phyloP scores from a whole-genome alignment of 345 rosid genomes.

The Citrus sp. region DNA sequence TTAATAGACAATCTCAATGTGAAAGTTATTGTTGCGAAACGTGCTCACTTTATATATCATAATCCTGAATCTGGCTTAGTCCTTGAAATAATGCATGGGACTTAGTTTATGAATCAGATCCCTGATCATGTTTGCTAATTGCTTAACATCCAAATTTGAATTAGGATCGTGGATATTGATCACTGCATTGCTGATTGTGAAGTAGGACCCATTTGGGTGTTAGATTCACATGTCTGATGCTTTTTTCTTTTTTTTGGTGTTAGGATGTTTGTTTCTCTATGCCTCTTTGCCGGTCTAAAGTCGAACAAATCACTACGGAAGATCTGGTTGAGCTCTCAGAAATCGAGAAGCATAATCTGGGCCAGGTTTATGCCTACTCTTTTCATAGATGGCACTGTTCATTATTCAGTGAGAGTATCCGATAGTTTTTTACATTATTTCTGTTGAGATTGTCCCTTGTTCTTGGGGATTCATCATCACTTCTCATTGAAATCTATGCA shows the following conservation, averaged over 20 bases:
- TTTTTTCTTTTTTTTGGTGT: conserved; percentile 4
- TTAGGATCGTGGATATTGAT: not conserved
- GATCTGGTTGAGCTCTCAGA: conserved; percentile 92
- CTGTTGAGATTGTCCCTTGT: not conserved
- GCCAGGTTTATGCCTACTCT: conserved; percentile 65
- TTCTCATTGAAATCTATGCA: conserved; percentile 40
- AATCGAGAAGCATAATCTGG: conserved; percentile 86
- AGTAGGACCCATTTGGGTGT: not conserved
- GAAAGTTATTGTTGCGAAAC: not conserved
- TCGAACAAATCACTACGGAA: conserved; percentile 72
- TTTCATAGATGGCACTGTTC: conserved; percentile 7
- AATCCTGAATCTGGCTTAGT: not conserved
- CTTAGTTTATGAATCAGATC: not conserved
- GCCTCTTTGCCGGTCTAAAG: conserved; percentile 90
- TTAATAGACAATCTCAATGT: not conserved
- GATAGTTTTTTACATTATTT: not conserved
- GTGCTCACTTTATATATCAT: not conserved
- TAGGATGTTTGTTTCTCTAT: conserved; percentile 85
- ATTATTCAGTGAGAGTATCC: not conserved
- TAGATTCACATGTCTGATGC: conserved; percentile 3
- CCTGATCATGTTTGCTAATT: not conserved
- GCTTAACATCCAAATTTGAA: not conserved
- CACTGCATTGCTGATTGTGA: not conserved
- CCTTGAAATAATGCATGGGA: not conserved
- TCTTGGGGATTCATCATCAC: conserved; percentile 4